These are phyloP conservation scores for Salisapilia sapeloensis DNA, from an alignment of 352 stramenopile species.

Conservation along the genomic window DNA sequence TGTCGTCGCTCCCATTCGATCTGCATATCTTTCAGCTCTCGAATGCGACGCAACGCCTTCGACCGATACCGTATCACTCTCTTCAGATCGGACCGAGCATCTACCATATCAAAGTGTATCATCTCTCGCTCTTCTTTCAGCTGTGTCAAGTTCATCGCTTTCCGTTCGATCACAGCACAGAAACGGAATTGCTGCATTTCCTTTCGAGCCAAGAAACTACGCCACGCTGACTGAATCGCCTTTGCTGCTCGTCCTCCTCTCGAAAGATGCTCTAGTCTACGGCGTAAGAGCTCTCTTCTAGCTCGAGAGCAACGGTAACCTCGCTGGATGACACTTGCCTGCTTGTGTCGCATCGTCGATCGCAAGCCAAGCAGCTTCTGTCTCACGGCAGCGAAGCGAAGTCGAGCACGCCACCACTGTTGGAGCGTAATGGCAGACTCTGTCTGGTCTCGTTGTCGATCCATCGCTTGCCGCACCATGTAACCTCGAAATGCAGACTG, in stretches of 20 bases:
- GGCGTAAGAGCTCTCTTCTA: conserved; percentile 15
- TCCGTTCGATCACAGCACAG: conserved; percentile 45
- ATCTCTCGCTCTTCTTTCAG: conserved; percentile 42
- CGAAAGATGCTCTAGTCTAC: conserved; percentile 17
- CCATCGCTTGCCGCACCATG: conserved; percentile 3
- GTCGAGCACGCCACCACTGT: background rate
- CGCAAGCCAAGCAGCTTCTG: background rate
- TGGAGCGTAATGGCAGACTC: conserved; percentile 5
- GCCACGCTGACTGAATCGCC: conserved; percentile 56
- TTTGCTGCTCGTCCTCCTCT: conserved; percentile 29
- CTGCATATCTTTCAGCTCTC: conserved; percentile 60
- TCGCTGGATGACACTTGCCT: conserved; percentile 26
- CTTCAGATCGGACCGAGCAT: conserved; percentile 38
- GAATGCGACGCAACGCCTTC: conserved; percentile 45
- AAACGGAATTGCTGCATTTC: conserved; percentile 50
- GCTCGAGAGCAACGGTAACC: conserved; percentile 42
- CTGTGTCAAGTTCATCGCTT: conserved; percentile 24
- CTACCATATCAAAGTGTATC: conserved; percentile 53
- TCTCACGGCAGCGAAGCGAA: background rate
- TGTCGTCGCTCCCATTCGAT: conserved; percentile 69
- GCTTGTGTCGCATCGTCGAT: background rate
- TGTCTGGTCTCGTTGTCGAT: conserved; percentile 1
- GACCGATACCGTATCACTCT: conserved; percentile 59
- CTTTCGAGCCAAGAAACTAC: conserved; percentile 33
- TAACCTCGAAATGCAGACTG: conserved; percentile 7